phyloP scores from a whole-genome alignment of 257 asterid species.

The Solanum clarkiae region DNA sequence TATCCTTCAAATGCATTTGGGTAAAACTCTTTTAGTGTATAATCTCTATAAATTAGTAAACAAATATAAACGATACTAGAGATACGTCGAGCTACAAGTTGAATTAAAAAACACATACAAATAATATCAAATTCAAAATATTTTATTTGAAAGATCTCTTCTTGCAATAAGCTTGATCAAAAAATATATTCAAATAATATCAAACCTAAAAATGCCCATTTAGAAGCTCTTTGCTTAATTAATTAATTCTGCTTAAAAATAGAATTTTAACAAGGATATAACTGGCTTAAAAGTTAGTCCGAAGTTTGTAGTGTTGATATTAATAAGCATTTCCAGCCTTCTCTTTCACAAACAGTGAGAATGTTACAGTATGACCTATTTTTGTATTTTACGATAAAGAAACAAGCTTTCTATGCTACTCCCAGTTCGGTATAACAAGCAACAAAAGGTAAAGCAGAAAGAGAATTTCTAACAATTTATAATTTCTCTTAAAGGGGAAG shows the following conservation, averaged over 20 bases:
- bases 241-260: background rate
- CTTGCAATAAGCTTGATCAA: rapidly evolving
- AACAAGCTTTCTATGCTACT: background rate
- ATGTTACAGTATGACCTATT: background rate
- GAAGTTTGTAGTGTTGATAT: background rate
- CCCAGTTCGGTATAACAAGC: background rate
- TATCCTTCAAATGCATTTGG: too few species aligned
- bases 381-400: background rate
- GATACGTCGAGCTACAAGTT: background rate
- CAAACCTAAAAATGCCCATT: background rate
- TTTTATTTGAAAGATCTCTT: too few species aligned
- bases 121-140: too few species aligned
- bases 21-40: too few species aligned
- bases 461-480: background rate
- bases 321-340: background rate
- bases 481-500: background rate
- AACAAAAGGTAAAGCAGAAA: background rate
- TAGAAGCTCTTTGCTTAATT: background rate
- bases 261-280: background rate
- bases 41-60: too few species aligned
- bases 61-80: background rate
- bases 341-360: background rate
- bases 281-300: background rate
- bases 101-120: background rate
- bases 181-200: background rate